Evolutionary conservation across 2,329 filamentous ascomycete species (phyloP), one percentile per base, ranked within the genome.

Genomic region (Fusarium nanum): DNA sequence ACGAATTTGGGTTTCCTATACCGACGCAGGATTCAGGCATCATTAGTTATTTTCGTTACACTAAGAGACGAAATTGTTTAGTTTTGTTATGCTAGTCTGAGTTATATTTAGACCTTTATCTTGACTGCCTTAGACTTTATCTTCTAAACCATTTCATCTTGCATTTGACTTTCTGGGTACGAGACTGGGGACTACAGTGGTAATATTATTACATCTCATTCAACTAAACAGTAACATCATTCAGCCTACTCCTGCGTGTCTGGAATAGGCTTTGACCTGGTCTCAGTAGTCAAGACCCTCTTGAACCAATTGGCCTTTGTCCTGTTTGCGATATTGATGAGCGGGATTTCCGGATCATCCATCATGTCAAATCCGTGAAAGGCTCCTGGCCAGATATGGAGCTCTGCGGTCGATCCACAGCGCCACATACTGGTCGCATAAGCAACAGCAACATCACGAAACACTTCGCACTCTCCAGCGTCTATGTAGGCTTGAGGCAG

Each of bases 331-430:
- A 49, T 42, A 2, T 42, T 27, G 23, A 60, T 60, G 6, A 60
- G 20, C 18, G 54, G 54, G 1, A 59, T 10, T 13, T 27, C 16
- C 3, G 42, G 54, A n/a, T 59, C 57, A 3, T 60, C 42, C 25
- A 60, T 60, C 57, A 60, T 60, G 4, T 61, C 58, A 6, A 61
- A 61, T 0, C 58, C 58, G 6, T 61, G 58, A 22, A 58, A 61
- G 2, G 34, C 58, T 25, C 58, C 58, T 5, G 46, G 46, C 60
- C 60, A 63, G 4, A 63, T 62, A 3, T 63, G 60, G 14, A 62
- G 30, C 4, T 62, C 56, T 4, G 37, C 52, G 5, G 56, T 61
- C 14, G 57, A 61, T 13, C 59, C 59, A 6, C 22, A 22, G 22
- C 22, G 22, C 22, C 56, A 62, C 46, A 61, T 45, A 2, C 32